Evolutionary conservation across 1,139 yeast genomes (phyloP).

Genomic region (Scheffersomyces lignicola): DNA sequence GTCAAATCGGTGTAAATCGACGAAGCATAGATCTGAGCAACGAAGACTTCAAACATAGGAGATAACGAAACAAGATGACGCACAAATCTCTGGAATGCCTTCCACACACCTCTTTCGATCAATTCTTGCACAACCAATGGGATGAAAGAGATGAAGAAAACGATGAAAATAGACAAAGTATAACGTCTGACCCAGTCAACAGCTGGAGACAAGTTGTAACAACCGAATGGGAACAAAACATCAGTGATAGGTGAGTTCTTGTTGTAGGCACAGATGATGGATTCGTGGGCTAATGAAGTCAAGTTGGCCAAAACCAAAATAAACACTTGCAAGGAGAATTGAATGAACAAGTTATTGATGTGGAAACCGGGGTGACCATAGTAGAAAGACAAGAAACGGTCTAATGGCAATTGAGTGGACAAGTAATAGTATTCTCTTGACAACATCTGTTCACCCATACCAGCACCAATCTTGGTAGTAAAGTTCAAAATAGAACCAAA

Average conservation of each 20-base stretch:
- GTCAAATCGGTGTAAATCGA: constrained; percentile 89
- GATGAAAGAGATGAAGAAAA: constrained; percentile 94
- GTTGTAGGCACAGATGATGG: constrained; percentile 82
- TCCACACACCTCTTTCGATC: constrained; percentile 97
- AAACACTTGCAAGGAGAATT: constrained; percentile 88
- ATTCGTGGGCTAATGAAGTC: constrained; percentile 88
- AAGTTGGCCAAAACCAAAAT: constrained; percentile 90
- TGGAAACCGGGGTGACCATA: constrained; percentile 99
- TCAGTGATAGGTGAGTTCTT: constrained; percentile 85
- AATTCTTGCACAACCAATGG: constrained; percentile 96
- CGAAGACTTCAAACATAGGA: constrained; percentile 97
- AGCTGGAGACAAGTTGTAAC: constrained; percentile 89
- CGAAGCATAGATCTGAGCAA: constrained; percentile 95
- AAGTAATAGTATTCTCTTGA: constrained; percentile 97
- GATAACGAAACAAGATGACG: constrained; percentile 90
- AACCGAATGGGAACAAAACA: constrained; percentile 81
- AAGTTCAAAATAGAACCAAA: constrained; percentile 97
- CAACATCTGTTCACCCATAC: constrained; percentile 99
- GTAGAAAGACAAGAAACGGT: constrained; percentile 95
- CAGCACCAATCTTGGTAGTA: constrained; percentile 99
- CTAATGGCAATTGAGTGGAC: constrained; percentile 96
- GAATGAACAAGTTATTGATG: constrained; percentile 93
- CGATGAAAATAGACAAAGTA: constrained; percentile 96
- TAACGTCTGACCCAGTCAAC: constrained; percentile 98
- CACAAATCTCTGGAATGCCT: constrained; percentile 85